Conservation (phyloP, 2,329 filamentous ascomycete species). For the Neodidymelliopsis sp. region DNA sequence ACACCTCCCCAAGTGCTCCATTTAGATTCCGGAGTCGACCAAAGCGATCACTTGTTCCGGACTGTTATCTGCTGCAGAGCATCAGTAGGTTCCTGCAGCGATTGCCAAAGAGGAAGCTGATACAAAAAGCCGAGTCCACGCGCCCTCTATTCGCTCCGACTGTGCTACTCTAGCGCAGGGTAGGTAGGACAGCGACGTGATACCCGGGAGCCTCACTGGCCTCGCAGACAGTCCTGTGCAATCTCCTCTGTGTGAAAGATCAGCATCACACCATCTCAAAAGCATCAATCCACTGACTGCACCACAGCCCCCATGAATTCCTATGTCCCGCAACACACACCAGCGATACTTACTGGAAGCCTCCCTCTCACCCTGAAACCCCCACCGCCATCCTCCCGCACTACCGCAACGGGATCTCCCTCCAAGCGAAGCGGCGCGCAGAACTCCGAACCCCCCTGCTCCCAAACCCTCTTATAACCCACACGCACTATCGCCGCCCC, state of each 20-base stretch:
- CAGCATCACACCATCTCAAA: too few relatives aligned
- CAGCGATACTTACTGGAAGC: too few relatives aligned
- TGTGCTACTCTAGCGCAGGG: neutral
- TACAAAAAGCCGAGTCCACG: neutral
- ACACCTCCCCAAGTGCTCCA: constrained; percentile 25
- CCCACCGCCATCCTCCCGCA: too few relatives aligned
- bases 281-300: too few relatives aligned
- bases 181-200: constrained; percentile 1
- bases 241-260: too few relatives aligned
- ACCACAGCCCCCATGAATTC: too few relatives aligned
- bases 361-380: too few relatives aligned
- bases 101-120: constrained; percentile 30
- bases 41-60: constrained; percentile 6
- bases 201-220: neutral
- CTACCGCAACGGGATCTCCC: too few relatives aligned
- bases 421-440: too few relatives aligned
- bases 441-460: too few relatives aligned
- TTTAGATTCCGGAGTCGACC: constrained; percentile 7
- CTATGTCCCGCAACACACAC: too few relatives aligned
- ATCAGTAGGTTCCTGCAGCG: constrained; percentile 10
- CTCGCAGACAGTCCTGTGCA: too few relatives aligned
- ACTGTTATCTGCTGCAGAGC: constrained; percentile 21
- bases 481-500: neutral
- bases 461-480: neutral
- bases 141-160: constrained; percentile 2